Percentiles rank a stretch among this genome's conserved stretches.
Evolutionary conservation across 768 basidiomycete genomes (phyloP).

Genomic region (Trametes coccinea): DNA sequence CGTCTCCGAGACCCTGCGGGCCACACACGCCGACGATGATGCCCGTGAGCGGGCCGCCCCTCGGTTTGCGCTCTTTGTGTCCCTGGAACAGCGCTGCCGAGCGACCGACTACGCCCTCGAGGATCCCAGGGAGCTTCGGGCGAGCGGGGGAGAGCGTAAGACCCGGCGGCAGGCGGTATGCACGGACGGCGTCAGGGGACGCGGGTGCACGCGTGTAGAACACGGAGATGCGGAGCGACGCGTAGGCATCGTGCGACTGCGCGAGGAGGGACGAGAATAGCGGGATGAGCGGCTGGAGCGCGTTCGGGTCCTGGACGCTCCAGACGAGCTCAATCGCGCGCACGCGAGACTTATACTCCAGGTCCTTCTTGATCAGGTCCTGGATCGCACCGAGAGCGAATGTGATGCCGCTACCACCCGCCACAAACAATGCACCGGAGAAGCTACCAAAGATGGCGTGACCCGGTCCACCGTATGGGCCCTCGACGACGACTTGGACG

Average conservation of each 20-base stretch:
- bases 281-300: conserved; percentile 41
- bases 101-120: conserved; percentile 29
- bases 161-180: conserved; percentile 32
- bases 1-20: conserved; percentile 40
- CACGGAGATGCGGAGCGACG: conserved; percentile 40
- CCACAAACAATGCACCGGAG: conserved; percentile 54
- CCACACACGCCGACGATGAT: conserved; percentile 47
- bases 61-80: conserved; percentile 9
- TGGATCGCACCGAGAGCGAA: conserved; percentile 52
- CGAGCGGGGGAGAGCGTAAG: conserved; percentile 34
- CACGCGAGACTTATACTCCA: conserved; percentile 38
- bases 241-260: conserved; percentile 29
- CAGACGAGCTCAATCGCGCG: conserved; percentile 56
- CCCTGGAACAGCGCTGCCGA: conserved; percentile 25
- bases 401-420: conserved; percentile 64
- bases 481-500: conserved; percentile 49
- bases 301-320: conserved; percentile 45
- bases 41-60: conserved; percentile 28
- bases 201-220: conserved; percentile 45
- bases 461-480: conserved; percentile 52
- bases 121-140: conserved; percentile 27
- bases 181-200: conserved; percentile 21
- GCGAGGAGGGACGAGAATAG: conserved; percentile 40
- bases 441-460: conserved; percentile 50
- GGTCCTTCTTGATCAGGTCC: conserved; percentile 48